phyloP scores from a whole-genome alignment of 495 filamentous ascomycete genomes.

The Glonium stellatum region DNA sequence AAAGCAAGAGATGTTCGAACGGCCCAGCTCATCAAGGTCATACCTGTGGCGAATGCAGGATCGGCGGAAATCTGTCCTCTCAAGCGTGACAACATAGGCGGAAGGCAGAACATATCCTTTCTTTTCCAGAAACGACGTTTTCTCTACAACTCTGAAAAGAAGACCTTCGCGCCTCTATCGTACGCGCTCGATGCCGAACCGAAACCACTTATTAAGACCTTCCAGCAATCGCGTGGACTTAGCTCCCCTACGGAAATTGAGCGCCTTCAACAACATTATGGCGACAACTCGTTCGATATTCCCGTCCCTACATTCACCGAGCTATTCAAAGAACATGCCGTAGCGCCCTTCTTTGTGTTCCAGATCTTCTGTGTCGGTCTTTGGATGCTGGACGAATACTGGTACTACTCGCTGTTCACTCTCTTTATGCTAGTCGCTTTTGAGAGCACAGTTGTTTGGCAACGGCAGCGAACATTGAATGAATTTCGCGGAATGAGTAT shows the following conservation, averaged over 20 bases:
- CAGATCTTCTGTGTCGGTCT: slow-evolving; percentile 97
- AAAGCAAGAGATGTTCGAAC: slow-evolving; percentile 62
- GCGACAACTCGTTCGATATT: slow-evolving; percentile 94
- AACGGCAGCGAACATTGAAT: slow-evolving; percentile 89
- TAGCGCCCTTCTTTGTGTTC: slow-evolving; percentile 98
- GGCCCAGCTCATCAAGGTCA: slow-evolving; percentile 88
- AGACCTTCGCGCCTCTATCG: slow-evolving; percentile 68
- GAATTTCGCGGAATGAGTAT: slow-evolving; percentile 99
- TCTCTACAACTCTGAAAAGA: slow-evolving; percentile 63
- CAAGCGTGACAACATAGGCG: slow-evolving; percentile 64
- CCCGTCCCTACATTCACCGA: slow-evolving; percentile 92
- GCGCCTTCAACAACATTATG: slow-evolving; percentile 82
- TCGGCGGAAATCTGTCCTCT: slow-evolving; percentile 80
- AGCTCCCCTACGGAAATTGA: slow-evolving; percentile 62
- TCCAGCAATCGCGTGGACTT: slow-evolving; percentile 74
- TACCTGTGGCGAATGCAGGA: slow-evolving; percentile 84
- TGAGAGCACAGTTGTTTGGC: slow-evolving; percentile 98
- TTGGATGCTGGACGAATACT: slow-evolving; percentile 99
- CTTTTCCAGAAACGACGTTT: slow-evolving; percentile 98
- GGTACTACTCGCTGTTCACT: slow-evolving; percentile 99
- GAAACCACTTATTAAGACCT: slow-evolving; percentile 63
- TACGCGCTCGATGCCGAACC: slow-evolving; percentile 84
- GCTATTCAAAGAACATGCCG: slow-evolving; percentile 96
- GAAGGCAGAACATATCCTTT: slow-evolving; percentile 74
- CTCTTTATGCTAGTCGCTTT: slow-evolving; percentile 97